Conservation (phyloP, 2,329 filamentous ascomycete genomes). For the Fusarium brachygibbosum region DNA sequence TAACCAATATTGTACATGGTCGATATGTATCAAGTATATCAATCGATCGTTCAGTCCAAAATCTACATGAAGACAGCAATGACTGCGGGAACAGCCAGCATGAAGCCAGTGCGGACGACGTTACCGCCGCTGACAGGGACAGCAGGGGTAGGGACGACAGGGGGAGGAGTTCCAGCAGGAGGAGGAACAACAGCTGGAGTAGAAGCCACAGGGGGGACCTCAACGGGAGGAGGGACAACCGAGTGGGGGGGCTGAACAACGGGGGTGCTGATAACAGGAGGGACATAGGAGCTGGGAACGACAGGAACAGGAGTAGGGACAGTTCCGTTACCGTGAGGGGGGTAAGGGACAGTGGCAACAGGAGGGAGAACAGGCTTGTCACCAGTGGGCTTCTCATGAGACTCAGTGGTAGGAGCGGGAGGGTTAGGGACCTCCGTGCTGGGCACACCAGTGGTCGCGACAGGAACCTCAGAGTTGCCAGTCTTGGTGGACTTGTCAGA, state of each 20-base stretch:
- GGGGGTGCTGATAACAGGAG: constrained; percentile 9
- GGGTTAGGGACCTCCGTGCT: constrained; percentile 8
- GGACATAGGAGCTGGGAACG: constrained; percentile 10
- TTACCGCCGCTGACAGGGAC: constrained; percentile 32
- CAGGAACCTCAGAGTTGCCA: neutral
- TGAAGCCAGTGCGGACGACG: constrained; percentile 23
- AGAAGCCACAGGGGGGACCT: neutral
- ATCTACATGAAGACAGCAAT: constrained; percentile 34
- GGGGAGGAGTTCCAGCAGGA: constrained; percentile 13
- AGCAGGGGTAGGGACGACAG: constrained; percentile 11
- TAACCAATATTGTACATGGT: constrained; percentile 2
- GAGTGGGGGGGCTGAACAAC: constrained; percentile 9
- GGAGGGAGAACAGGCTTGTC: constrained; percentile 19
- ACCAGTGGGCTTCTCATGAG: constrained; percentile 18
- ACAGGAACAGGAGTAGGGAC: constrained; percentile 24
- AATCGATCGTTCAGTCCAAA: constrained; percentile 10
- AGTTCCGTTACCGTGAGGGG: constrained; percentile 33
- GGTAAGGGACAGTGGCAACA: constrained; percentile 25
- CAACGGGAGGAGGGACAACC: neutral
- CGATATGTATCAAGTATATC: constrained; percentile 6
- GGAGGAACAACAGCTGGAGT: constrained; percentile 7
- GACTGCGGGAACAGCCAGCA: constrained; percentile 31
- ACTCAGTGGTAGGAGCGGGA: constrained; percentile 2
- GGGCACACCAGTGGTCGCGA: constrained; percentile 14
- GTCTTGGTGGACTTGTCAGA: constrained; percentile 19